phyloP scores from a whole-genome alignment of 2,329 filamentous ascomycete genomes.

The Exserohilum rostratum region DNA sequence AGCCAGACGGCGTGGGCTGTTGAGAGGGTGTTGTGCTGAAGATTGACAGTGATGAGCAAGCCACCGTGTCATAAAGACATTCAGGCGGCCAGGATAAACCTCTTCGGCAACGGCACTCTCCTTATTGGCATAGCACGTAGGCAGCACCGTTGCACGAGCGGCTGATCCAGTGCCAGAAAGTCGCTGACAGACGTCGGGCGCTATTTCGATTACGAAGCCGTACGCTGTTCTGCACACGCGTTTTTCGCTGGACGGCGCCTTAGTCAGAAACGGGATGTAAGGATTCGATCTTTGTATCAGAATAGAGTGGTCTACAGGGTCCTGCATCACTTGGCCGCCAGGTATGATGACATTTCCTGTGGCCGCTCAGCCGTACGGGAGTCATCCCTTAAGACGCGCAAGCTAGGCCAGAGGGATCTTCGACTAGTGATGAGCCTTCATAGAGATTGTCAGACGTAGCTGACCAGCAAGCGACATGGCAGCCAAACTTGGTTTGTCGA shows the following conservation, averaged over 20 bases:
- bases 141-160: background rate
- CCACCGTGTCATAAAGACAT: background rate
- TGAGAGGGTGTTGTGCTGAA: slow-evolving; percentile 1
- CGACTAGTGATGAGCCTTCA: slow-evolving; percentile 8
- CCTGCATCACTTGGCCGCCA: slow-evolving; percentile 26
- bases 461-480: background rate
- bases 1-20: slow-evolving; percentile 6
- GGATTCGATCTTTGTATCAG: slow-evolving; percentile 31
- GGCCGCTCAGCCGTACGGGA: slow-evolving; percentile 2
- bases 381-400: slow-evolving; percentile 11
- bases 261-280: slow-evolving; percentile 18
- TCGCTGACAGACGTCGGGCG: background rate
- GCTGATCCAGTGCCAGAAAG: background rate
- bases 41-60: background rate
- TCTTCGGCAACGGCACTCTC: background rate
- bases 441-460: slow-evolving; percentile 3
- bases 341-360: slow-evolving; percentile 23
- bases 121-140: background rate
- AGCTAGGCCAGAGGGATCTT: slow-evolving; percentile 12
- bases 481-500: slow-evolving; percentile 11
- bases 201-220: slow-evolving; percentile 8
- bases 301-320: slow-evolving; percentile 31
- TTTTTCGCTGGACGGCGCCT: background rate
- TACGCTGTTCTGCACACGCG: background rate
- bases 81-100: background rate